These are phyloP conservation scores for Jimgerdemannia flammicorona DNA, from an alignment of 192 early-diverging fungal species.

Conservation along the genomic window DNA sequence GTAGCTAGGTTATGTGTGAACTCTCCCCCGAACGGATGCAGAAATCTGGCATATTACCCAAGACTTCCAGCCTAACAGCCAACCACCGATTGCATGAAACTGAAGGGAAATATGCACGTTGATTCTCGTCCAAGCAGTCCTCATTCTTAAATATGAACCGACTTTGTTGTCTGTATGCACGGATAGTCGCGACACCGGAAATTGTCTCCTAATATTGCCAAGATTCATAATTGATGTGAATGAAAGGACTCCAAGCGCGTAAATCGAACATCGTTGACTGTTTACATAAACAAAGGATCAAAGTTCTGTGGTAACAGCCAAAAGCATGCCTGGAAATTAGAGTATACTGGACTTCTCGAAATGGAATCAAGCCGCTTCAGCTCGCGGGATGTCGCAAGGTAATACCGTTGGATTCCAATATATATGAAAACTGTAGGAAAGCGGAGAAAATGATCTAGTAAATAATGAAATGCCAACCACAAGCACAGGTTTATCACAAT, in stretches of 20 bases:
- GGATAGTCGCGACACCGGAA: constrained; percentile 62
- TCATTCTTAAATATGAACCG: constrained; percentile 74
- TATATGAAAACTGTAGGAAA: constrained; percentile 31
- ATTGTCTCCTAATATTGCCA: constrained; percentile 46
- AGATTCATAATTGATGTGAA: too few species aligned
- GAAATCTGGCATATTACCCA: constrained; percentile 20
- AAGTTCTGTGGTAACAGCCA: too few species aligned
- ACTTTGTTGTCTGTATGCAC: constrained; percentile 60
- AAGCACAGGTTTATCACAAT: too few species aligned
- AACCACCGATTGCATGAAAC: constrained; percentile 72
- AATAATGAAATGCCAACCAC: too few species aligned
- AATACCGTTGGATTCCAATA: constrained; percentile 50
- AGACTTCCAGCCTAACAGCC: constrained; percentile 76
- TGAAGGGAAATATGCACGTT: constrained; percentile 77
- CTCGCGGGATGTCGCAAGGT: constrained; percentile 72
- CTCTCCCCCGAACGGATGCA: too few species aligned
- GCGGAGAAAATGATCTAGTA: not conserved
- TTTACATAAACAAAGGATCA: too few species aligned
- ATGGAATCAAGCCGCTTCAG: constrained; percentile 84
- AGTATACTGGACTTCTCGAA: constrained; percentile 79
- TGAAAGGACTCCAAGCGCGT: too few species aligned
- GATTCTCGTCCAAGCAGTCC: constrained; percentile 72
- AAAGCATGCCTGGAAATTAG: constrained; percentile 51
- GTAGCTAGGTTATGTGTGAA: too few species aligned
- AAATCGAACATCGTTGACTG: too few species aligned